Evolutionary conservation across 1,284 basidiomycete species (phyloP).

Genomic region (Microbotryum scabiosae): DNA sequence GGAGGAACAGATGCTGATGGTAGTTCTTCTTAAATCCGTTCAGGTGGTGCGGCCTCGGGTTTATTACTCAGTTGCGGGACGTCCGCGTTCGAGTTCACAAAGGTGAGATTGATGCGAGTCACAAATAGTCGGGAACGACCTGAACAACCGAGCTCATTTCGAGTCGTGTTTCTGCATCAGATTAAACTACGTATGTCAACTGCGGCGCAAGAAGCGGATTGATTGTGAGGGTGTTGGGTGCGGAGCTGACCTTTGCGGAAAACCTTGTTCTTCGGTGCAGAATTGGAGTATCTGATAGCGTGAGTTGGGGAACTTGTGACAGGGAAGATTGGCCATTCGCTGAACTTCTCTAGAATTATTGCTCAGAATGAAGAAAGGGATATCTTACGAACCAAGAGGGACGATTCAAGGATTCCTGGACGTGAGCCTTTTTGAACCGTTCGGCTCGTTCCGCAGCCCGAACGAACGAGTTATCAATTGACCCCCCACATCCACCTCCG

Average conservation of each 20-base stretch:
- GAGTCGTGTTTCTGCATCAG: conserved; percentile 32
- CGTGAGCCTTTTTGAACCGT: conserved; percentile 1
- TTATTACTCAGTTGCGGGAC: conserved; percentile 23
- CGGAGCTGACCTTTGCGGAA: background rate
- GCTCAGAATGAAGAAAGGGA: conserved; percentile 28
- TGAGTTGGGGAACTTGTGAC: conserved; percentile 25
- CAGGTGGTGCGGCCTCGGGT: conserved; percentile 26
- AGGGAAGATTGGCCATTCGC: background rate
- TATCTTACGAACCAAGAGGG: conserved; percentile 32
- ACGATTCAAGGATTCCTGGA: conserved; percentile 31
- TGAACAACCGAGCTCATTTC: conserved; percentile 36
- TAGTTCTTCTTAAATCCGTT: too few species aligned
- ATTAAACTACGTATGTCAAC: conserved; percentile 25
- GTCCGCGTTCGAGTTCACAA: conserved; percentile 29
- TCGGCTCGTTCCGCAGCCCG: background rate
- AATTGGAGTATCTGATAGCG: conserved; percentile 89
- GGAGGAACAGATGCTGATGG: too few species aligned
- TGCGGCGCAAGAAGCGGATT: background rate
- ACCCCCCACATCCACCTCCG: background rate
- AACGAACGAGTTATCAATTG: background rate
- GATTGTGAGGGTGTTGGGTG: background rate
- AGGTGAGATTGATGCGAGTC: background rate
- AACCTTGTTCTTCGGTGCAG: background rate
- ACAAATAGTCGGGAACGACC: conserved; percentile 11
- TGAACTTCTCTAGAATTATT: background rate